A percentile compares a stretch with the other conserved stretches of the same genome.
Conservation (phyloP, 1,139 yeast genomes). For the Blastobotrys capitulatus region DNA sequence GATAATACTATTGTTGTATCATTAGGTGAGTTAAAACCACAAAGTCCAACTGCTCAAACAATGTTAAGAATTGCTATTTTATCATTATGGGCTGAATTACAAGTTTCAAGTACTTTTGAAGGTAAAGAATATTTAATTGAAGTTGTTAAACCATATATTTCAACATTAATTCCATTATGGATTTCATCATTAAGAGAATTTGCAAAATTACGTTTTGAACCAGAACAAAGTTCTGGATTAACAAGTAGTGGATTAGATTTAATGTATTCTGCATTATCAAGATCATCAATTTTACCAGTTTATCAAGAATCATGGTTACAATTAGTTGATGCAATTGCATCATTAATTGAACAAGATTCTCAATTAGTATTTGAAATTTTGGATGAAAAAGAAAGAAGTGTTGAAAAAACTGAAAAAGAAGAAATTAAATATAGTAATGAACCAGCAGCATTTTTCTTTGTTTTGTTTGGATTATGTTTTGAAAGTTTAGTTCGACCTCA, state of each 20-base stretch:
- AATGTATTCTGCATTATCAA: slow-evolving; percentile 31
- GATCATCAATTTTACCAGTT: slow-evolving; percentile 38
- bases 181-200: slow-evolving; percentile 67
- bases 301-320: slow-evolving; percentile 74
- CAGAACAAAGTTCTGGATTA: slow-evolving; percentile 38
- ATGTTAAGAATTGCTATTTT: slow-evolving; percentile 66
- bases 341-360: slow-evolving; percentile 51
- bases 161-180: slow-evolving; percentile 71
- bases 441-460: slow-evolving; percentile 68
- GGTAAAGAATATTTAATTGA: slow-evolving; percentile 36
- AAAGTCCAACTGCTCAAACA: slow-evolving; percentile 42
- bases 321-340: slow-evolving; percentile 70
- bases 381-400: slow-evolving; percentile 31
- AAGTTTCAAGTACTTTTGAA: slow-evolving; percentile 41
- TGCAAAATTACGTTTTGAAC: slow-evolving; percentile 59
- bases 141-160: slow-evolving; percentile 56
- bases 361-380: slow-evolving; percentile 40
- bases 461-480: slow-evolving; percentile 77
- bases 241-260: slow-evolving; percentile 29
- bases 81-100: slow-evolving; percentile 85
- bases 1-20: slow-evolving; percentile 33
- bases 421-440: slow-evolving; percentile 44
- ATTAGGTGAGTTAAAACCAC: slow-evolving; percentile 40
- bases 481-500: slow-evolving; percentile 55
- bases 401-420: slow-evolving; percentile 16